Base-by-base conservation (phyloP, 768 basidiomycete genomes). In the Boletus bicolor region DNA sequence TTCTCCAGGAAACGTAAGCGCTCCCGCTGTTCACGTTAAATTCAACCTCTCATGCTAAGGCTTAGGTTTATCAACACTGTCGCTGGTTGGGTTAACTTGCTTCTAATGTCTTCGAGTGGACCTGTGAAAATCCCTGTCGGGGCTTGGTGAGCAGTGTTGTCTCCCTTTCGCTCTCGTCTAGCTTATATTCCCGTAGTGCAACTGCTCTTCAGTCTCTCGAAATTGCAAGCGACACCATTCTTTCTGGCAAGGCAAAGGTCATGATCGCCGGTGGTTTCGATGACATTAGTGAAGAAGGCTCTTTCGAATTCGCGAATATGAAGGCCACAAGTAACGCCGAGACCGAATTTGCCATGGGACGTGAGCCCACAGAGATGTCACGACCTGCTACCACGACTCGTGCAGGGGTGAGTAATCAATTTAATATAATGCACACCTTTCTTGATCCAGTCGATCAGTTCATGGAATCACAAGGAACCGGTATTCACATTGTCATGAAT, bases 191-290 rank as follows among this genome's bases (percentile, higher is more conserved):
- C 39, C 52, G 5, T 61, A 93, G 92, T 65, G 97, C 97, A 26
- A 99, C 97, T 14, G 97, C 96, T 28, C 80, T 99, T 30, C 97
- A 99, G 74, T 99, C 97, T 6, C 76, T 99, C 35, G 97, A 99
- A 72, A 98, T 99, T 63, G 97, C 94, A n/a, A 89, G 90, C 62
- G 97, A 99, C 66, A 91, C 92, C 0, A 88, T 99, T 60, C 72
- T 96, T 36, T 89, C 90, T 7, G 91, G 95, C 58, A 99, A 99
- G 73, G 97, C 97, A 35, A 98, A 98, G 76, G 87, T 99, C 68
- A 99, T 99, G 97, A 87, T 99, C 57, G 91, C 96, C 36, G 97
- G 97, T 70, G 97, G 97, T 55, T 98, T 95, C 76, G 97, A 99
- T 67, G 97, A 99, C 71, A 83, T 98, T 71, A 91, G 89, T 60